phyloP scores from a whole-genome alignment of 2,329 filamentous ascomycete genomes.

The Ceratocystis albifundus region DNA sequence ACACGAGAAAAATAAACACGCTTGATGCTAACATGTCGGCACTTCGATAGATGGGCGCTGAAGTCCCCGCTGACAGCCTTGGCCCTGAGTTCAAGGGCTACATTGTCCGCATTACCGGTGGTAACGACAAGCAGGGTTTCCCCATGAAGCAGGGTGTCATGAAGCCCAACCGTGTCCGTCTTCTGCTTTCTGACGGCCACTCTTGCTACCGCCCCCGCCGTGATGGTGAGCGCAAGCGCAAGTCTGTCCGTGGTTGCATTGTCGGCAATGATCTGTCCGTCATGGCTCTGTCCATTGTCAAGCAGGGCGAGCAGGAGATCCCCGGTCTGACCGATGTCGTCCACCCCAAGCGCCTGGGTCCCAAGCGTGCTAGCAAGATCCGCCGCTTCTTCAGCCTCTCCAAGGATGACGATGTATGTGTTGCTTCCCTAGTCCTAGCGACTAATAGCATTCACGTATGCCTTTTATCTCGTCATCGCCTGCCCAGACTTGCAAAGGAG shows the following conservation, averaged over 20 bases:
- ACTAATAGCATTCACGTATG: conserved; percentile 25
- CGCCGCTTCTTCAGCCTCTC: conserved; percentile 98
- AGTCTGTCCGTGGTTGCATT: conserved; percentile 98
- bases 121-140: conserved; percentile 99
- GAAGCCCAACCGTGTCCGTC: conserved; percentile 95
- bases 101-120: conserved; percentile 98
- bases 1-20: conserved; percentile 23
- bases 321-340: conserved; percentile 95
- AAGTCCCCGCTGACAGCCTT: conserved; percentile 86
- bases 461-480: conserved; percentile 53
- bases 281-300: conserved; percentile 87
- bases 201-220: conserved; percentile 98
- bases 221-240: conserved; percentile 97
- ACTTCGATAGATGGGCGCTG: conserved; percentile 60
- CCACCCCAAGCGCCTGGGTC: conserved; percentile 97
- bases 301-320: conserved; percentile 91
- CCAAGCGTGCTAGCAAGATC: conserved; percentile 99
- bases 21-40: conserved; percentile 29
- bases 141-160: conserved; percentile 99
- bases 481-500: conserved; percentile 46
- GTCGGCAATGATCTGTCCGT: conserved; percentile 92
- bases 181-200: conserved; percentile 92
- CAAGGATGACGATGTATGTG: conserved; percentile 99
- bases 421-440: conserved; percentile 34
- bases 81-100: conserved; percentile 99